These are phyloP conservation scores for Penicillium sp. DNA, from an alignment of 2,329 filamentous ascomycete genomes.

Conservation along the genomic window DNA sequence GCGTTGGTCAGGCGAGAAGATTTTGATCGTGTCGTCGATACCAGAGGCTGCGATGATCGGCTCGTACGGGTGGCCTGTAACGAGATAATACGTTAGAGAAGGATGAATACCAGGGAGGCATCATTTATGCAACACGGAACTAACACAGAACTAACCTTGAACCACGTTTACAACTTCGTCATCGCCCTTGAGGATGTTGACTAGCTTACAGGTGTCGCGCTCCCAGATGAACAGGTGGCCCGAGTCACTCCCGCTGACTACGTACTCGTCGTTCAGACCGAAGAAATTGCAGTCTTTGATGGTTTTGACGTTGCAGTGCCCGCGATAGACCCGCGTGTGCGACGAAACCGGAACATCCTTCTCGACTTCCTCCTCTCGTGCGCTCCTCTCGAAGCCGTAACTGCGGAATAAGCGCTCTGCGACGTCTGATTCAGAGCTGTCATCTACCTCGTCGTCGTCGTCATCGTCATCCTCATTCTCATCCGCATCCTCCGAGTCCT, in stretches of 20 bases:
- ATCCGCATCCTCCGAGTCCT: background rate
- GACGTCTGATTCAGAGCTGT: conserved; percentile 32
- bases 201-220: conserved; percentile 62
- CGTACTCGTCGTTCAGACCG: conserved; percentile 69
- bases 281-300: conserved; percentile 74
- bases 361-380: conserved; percentile 59
- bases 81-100: conserved; percentile 18
- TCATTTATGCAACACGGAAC: conserved; percentile 16
- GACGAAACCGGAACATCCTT: conserved; percentile 59
- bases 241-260: conserved; percentile 69
- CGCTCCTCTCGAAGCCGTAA: conserved; percentile 54
- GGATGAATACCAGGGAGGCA: background rate
- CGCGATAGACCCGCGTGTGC: conserved; percentile 63
- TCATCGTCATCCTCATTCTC: conserved; percentile 16
- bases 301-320: conserved; percentile 70
- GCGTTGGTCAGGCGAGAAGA: conserved; percentile 66
- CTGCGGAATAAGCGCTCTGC: conserved; percentile 51
- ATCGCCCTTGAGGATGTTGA: conserved; percentile 70
- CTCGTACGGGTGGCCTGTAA: conserved; percentile 67
- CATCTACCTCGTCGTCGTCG: conserved; percentile 9
- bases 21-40: conserved; percentile 71
- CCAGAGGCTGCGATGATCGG: conserved; percentile 69
- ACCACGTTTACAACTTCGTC: conserved; percentile 73
- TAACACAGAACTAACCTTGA: conserved; percentile 54
- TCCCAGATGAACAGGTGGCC: conserved; percentile 74